Base-by-base conservation (phyloP, 192 early-diverging fungal genomes). In the Oehlia diaphana region DNA sequence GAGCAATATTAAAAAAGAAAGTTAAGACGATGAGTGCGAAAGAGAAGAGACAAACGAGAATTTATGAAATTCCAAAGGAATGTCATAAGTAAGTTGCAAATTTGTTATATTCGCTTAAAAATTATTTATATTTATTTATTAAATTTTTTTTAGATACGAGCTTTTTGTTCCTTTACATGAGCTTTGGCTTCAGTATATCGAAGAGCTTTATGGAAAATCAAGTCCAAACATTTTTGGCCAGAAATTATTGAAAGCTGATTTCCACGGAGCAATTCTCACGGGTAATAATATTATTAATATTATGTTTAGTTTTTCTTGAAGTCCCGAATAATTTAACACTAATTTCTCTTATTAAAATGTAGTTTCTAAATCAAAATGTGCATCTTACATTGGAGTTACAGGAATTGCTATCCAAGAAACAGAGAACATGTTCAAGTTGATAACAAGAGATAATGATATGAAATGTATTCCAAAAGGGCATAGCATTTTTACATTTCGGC, bases 381-480 rank as follows among this genome's bases (percentile, higher is more conserved):
- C 94, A 8, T 90, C 90, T 5, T 92, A 90, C 79, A 86, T 98
- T 42, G 95, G 95, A 5, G 73, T 91, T 2, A 83, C 85, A 31
- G 96, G 96, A 9, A 96, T 97, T 70, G 86, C 94, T 6, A 90
- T 96, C 21, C 93, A 95, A 78, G 96, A 98, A 76, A 96, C 96
- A 0, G 94, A 96, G 68, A 94, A 94, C 78, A 89, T 92, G 68
- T 95, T 98, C 77, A 87, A 91, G 61, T 84, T 97, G 8, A 91
- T 96, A 16, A 95, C 94, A 3, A 62, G 72, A 14, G 83, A 89
- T n/a, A 85, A 95, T 80, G 81, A 82, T 8, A 78, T 94, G 19
- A 90, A 89, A 84, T 82, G 88, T 90, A 78, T 79, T 50, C 94
- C 96, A 9, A 97, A 97, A 83, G 84, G 83, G 9, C 86, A 90